Evolutionary conservation across 2,329 filamentous ascomycete species (phyloP).

Genomic region (Septoria petroselini): DNA sequence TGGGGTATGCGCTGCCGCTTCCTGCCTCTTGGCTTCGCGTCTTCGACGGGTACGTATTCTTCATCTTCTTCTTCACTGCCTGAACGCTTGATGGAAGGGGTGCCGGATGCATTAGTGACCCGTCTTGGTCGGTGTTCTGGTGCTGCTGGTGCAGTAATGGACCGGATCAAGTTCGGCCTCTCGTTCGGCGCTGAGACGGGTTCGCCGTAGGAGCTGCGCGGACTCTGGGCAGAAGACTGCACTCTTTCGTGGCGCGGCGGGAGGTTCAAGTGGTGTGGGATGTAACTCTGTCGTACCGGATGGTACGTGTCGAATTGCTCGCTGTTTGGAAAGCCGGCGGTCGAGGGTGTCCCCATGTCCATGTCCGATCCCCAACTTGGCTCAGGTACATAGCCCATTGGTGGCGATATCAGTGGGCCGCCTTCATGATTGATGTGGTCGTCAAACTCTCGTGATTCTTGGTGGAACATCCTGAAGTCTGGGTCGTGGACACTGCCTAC

Average conservation of each 20-base stretch:
- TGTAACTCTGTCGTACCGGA: slow-evolving; percentile 21
- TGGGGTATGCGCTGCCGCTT: slow-evolving; percentile 40
- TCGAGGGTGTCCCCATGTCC: slow-evolving; percentile 34
- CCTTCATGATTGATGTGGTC: slow-evolving; percentile 23
- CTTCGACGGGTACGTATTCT: slow-evolving; percentile 28
- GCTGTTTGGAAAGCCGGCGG: slow-evolving; percentile 24
- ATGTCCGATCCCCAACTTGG: slow-evolving; percentile 31
- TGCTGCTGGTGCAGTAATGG: slow-evolving; percentile 31
- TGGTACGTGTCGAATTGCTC: slow-evolving; percentile 29
- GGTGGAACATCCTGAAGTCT: slow-evolving; percentile 33
- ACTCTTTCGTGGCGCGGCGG: slow-evolving; percentile 19
- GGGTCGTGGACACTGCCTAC: slow-evolving; percentile 29
- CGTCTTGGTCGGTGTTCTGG: slow-evolving; percentile 20
- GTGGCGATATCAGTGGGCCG: slow-evolving; percentile 28
- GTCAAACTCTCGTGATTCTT: slow-evolving; percentile 22
- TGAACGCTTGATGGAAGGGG: slow-evolving; percentile 26
- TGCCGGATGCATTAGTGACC: slow-evolving; percentile 16
- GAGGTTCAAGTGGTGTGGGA: slow-evolving; percentile 23
- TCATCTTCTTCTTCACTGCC: slow-evolving; percentile 36
- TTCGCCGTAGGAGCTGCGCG: slow-evolving; percentile 27
- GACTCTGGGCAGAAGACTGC: slow-evolving; percentile 27
- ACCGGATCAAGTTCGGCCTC: slow-evolving; percentile 28
- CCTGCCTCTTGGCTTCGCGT: slow-evolving; percentile 28
- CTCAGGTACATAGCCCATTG: slow-evolving; percentile 29
- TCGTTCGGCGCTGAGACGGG: slow-evolving; percentile 17